Percentiles rank a stretch among this genome's conserved stretches.
phyloP scores from a whole-genome alignment of 78 protist genomes.

The Mastigamoeba balamuthi region DNA sequence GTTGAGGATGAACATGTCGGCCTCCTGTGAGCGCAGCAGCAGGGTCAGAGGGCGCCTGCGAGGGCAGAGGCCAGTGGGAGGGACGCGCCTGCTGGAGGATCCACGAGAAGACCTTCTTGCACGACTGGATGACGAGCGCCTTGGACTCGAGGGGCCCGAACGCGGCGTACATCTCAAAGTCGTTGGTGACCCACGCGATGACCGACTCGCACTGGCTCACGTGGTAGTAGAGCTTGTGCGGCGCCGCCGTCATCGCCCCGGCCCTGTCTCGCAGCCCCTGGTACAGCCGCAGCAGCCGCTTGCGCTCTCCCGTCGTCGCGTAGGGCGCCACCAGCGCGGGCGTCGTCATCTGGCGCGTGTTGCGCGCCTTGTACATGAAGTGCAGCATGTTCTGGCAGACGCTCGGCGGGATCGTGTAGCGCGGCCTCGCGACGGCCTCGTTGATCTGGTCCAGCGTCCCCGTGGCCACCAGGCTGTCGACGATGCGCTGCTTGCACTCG shows the following conservation, averaged over 20 bases:
- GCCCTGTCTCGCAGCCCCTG: neutral
- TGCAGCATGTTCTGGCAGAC: neutral
- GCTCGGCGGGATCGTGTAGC: neutral
- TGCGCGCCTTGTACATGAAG: neutral
- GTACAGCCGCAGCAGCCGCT: neutral
- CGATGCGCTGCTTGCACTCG: neutral
- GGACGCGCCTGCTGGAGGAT: too few species aligned
- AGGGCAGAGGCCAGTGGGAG: too few species aligned
- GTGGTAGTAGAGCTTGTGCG: neutral
- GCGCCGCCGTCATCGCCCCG: neutral
- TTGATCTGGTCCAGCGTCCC: neutral
- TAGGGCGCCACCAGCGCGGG: neutral
- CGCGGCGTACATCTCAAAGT: neutral
- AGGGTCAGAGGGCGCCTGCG: too few species aligned
- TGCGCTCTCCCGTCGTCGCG: neutral
- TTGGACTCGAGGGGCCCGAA: constrained; percentile 9
- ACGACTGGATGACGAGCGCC: too few species aligned
- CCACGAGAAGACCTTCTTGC: too few species aligned
- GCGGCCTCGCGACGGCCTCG: neutral
- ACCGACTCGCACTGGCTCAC: neutral
- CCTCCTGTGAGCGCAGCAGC: too few species aligned
- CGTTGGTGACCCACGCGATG: neutral
- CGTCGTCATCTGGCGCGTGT: neutral
- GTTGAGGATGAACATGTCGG: too few species aligned
- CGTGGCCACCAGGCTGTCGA: neutral